phyloP scores from a whole-genome alignment of 2,329 filamentous ascomycete species.

The Pseudofabraea citricarpa region DNA sequence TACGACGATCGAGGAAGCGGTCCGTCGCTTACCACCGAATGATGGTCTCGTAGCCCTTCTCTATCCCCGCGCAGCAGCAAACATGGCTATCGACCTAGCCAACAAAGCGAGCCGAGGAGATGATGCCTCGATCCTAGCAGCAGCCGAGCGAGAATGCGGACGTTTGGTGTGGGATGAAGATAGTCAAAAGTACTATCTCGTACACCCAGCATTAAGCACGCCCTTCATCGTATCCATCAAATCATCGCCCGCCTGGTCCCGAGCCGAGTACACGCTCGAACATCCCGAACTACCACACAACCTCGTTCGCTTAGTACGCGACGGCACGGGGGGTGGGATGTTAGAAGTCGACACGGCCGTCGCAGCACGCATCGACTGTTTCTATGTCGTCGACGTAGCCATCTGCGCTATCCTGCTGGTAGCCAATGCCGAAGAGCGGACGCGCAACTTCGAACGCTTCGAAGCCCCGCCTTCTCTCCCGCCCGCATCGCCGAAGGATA shows the following conservation, averaged over 20 bases:
- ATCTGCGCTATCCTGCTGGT: conserved; percentile 56
- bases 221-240: conserved; percentile 58
- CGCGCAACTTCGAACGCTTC: conserved; percentile 46
- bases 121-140: conserved; percentile 51
- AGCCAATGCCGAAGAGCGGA: conserved; percentile 51
- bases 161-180: conserved; percentile 69
- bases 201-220: conserved; percentile 57
- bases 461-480: conserved; percentile 47
- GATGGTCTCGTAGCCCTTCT: conserved; percentile 64
- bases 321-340: conserved; percentile 54
- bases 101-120: conserved; percentile 42
- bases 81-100: conserved; percentile 50
- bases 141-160: conserved; percentile 65
- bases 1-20: conserved; percentile 53
- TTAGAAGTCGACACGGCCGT: conserved; percentile 56
- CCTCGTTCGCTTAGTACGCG: conserved; percentile 54
- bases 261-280: conserved; percentile 60
- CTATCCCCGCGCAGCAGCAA: conserved; percentile 61
- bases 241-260: conserved; percentile 53
- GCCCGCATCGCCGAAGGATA: conserved; percentile 16
- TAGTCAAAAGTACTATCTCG: conserved; percentile 53
- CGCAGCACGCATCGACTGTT: conserved; percentile 53
- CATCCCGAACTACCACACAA: conserved; percentile 58
- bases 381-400: conserved; percentile 59
- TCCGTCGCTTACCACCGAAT: conserved; percentile 47